Percentiles rank a stretch among this genome's conserved stretches.
phyloP scores from a whole-genome alignment of 1,284 basidiomycete genomes.

The Athelia psychrophila region DNA sequence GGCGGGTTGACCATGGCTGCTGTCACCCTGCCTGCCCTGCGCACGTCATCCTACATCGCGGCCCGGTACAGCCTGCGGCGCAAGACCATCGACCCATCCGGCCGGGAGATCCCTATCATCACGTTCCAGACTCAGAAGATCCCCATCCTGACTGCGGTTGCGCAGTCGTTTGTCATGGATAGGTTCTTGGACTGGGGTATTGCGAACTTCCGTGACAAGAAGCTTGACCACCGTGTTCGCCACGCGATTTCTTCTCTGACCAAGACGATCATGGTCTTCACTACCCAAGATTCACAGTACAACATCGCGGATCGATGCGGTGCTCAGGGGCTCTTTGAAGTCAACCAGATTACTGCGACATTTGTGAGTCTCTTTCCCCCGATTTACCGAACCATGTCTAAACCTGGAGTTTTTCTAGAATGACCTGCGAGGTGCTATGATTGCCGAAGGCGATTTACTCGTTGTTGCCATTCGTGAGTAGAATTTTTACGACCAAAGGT shows the following conservation, averaged over 20 bases:
- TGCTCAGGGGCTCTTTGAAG: conserved; percentile 22
- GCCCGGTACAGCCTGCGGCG: conserved; percentile 38
- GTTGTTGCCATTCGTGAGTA: conserved; percentile 19
- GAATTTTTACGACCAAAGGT: background rate
- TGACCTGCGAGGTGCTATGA: conserved; percentile 18
- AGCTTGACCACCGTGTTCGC: background rate
- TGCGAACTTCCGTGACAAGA: conserved; percentile 1
- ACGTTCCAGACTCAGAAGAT: conserved; percentile 7
- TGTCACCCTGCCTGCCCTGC: conserved; percentile 28
- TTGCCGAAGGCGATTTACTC: conserved; percentile 24
- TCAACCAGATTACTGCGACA: conserved; percentile 14
- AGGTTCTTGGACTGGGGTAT: background rate
- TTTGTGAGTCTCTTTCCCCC: conserved; percentile 11
- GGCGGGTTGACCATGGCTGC: conserved; percentile 34
- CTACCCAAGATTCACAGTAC: conserved; percentile 6
- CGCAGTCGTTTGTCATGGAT: conserved; percentile 5
- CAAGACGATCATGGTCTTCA: conserved; percentile 17
- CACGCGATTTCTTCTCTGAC: conserved; percentile 9
- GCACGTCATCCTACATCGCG: conserved; percentile 29
- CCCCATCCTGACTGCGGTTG: conserved; percentile 7
- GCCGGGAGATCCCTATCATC: conserved; percentile 10
- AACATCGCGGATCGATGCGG: conserved; percentile 17
- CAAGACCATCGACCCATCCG: conserved; percentile 19
- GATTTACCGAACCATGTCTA: too few species aligned
- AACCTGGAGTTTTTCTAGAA: conserved; percentile 6